These are phyloP conservation scores for Echinochloa phyllopogon DNA, from an alignment of 176 grass and related monocot species.

Conservation along the genomic window DNA sequence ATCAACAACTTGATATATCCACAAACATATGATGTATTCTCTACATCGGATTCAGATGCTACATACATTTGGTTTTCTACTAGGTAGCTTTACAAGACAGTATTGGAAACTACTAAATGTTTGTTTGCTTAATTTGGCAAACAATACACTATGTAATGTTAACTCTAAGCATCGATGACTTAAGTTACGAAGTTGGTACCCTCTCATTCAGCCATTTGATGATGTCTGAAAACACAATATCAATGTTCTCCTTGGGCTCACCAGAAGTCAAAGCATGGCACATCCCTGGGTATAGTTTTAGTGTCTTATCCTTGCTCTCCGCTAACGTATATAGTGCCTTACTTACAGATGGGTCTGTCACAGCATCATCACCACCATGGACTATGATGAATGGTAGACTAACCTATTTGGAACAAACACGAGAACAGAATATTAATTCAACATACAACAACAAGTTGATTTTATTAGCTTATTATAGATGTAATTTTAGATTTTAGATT, in stretches of 20 bases:
- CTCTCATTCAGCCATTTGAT: slow-evolving; percentile 63
- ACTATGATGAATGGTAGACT: slow-evolving; percentile 64
- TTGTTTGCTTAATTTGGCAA: neutral
- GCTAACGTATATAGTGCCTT: slow-evolving; percentile 44
- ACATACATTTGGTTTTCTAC: neutral
- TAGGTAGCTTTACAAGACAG: neutral
- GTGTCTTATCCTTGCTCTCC: slow-evolving; percentile 50
- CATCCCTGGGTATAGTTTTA: slow-evolving; percentile 67
- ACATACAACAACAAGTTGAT: neutral
- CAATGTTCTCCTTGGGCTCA: slow-evolving; percentile 52
- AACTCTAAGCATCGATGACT: neutral
- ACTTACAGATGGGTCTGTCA: slow-evolving; percentile 64
- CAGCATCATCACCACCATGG: slow-evolving; percentile 56
- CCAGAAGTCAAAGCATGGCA: slow-evolving; percentile 71
- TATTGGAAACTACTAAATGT: neutral
- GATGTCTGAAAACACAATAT: slow-evolving; percentile 63
- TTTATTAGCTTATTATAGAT: neutral
- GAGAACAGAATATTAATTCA: neutral
- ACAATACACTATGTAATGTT: neutral
- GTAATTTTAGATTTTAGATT: neutral
- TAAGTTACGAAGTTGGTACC: neutral
- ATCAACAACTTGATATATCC: neutral
- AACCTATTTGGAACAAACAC: slow-evolving; percentile 34
- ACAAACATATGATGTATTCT: neutral
- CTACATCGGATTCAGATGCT: no score